Evolutionary conservation across 1,284 basidiomycete species (phyloP), one percentile per base, ranked within the genome.

Genomic region (Ceratobasidium sp.): DNA sequence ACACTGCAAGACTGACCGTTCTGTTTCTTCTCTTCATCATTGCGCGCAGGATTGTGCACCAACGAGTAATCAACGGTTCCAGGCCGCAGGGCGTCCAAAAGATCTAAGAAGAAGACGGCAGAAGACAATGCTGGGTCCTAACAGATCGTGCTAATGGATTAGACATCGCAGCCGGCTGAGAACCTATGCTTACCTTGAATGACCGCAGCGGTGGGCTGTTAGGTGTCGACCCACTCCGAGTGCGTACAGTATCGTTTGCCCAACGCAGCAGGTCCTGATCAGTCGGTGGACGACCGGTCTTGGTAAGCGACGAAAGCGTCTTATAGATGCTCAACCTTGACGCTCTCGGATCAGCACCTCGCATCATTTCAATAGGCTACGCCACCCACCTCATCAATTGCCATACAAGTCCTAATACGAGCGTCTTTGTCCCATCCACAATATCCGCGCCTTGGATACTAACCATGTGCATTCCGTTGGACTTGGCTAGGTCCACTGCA

Each of bases 401-500:
- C 97, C 97, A 99, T 0, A 99, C 96, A 34, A 99, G 89, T 34
- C 97, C 98, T 29, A 99, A 89, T 2, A 98, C 96, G 66, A 99
- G 88, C 11, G 97, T 99, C 84, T 91, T 93, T 67, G 88, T 89
- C 32, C 93, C 96, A 82, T 99, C 97, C 73, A 97, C 95, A 80
- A 99, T 98, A 84, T 99, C 97, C 1, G 96, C 91, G 11, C 97
- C 97, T 84, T 99, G 98, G 80, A 99, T 98, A 29, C 97, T 97
- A 76, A 99, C 96, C 78, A 99, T 88, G 83, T 95, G 95, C 95
- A 99, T 95, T 65, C 93, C 91, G 83, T 95, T 96, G 82, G 94
- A 91, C 84, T 93, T 95, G 19, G 91, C 97, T 19, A 99, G 90
- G 70, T 99, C 97, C 69, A 99, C 93, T 4, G 88, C 91, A 81